A percentile compares a stretch with the other conserved stretches of the same genome.
Evolutionary conservation across 1,284 basidiomycete genomes (phyloP).

Genomic region (Binderoboletus segoi): DNA sequence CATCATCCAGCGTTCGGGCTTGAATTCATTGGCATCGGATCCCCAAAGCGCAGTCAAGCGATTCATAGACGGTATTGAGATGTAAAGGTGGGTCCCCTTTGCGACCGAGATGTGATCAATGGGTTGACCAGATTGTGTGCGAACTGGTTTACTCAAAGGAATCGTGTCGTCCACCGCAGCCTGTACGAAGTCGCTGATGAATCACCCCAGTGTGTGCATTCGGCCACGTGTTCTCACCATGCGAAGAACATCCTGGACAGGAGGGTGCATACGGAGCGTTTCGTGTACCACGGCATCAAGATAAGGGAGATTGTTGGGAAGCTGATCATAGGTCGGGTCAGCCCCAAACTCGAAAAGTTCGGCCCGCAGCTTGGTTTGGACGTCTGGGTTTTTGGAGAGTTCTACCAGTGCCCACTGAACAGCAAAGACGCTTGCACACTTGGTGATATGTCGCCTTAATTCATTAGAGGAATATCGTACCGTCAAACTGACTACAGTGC

Average conservation of each 20-base stretch:
- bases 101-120: conserved; percentile 45
- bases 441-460: background rate
- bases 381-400: conserved; percentile 22
- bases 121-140: conserved; percentile 39
- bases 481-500: conserved; percentile 25
- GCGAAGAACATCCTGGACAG: conserved; percentile 40
- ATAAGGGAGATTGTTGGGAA: conserved; percentile 28
- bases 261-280: conserved; percentile 20
- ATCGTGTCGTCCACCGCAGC: conserved; percentile 55
- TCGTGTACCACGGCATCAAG: conserved; percentile 35
- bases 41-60: conserved; percentile 52
- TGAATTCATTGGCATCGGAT: conserved; percentile 40
- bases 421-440: background rate
- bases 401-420: conserved; percentile 36
- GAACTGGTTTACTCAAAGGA: conserved; percentile 48
- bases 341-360: conserved; percentile 28
- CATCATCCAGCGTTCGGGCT: conserved; percentile 44
- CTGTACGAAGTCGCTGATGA: conserved; percentile 26
- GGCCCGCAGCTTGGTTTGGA: conserved; percentile 30
- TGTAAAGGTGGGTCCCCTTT: conserved; percentile 46
- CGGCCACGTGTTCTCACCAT: conserved; percentile 35
- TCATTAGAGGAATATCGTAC: conserved; percentile 1
- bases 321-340: conserved; percentile 32
- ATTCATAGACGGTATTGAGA: conserved; percentile 49
- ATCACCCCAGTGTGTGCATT: too few species aligned